phyloP scores from a whole-genome alignment of 495 filamentous ascomycete species.

The Extremus antarcticus region DNA sequence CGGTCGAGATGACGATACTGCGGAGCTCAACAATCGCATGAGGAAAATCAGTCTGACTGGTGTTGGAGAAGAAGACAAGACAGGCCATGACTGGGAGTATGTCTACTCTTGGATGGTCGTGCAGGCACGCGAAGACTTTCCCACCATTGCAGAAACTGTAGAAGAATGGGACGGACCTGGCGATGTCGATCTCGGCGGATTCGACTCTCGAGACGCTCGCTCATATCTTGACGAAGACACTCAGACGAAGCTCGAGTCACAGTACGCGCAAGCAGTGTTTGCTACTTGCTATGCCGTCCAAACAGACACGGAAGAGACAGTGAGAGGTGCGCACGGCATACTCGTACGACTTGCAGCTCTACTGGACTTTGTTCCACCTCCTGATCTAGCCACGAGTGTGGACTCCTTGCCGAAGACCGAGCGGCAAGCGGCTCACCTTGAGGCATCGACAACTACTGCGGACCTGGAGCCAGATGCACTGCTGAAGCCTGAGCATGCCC shows the following conservation, averaged over 20 bases:
- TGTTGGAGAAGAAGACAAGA: constrained; percentile 15
- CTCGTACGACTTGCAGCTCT: constrained; percentile 48
- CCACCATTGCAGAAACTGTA: constrained; percentile 46
- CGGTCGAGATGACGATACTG: not conserved
- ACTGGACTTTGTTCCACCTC: constrained; percentile 46
- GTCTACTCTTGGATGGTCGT: constrained; percentile 74
- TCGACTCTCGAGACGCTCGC: constrained; percentile 34
- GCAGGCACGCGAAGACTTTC: constrained; percentile 40
- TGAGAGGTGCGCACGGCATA: constrained; percentile 54
- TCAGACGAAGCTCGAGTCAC: constrained; percentile 41
- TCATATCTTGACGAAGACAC: constrained; percentile 42
- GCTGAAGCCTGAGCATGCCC: constrained; percentile 48
- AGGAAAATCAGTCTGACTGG: constrained; percentile 4
- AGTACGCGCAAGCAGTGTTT: constrained; percentile 63
- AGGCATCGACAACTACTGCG: constrained; percentile 33
- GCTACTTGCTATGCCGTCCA: constrained; percentile 61
- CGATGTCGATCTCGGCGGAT: constrained; percentile 70
- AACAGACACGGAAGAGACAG: constrained; percentile 44
- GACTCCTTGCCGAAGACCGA: constrained; percentile 24
- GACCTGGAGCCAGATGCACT: constrained; percentile 46
- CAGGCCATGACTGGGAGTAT: constrained; percentile 54
- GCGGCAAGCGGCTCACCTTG: constrained; percentile 26
- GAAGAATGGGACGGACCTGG: constrained; percentile 69
- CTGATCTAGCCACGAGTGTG: constrained; percentile 27
- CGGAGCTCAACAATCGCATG: not conserved